A percentile compares a stretch with the other conserved stretches of the same genome.
These are phyloP conservation scores for Trichoderma parareesei DNA, from an alignment of 495 filamentous ascomycete species.

Conservation along the genomic window DNA sequence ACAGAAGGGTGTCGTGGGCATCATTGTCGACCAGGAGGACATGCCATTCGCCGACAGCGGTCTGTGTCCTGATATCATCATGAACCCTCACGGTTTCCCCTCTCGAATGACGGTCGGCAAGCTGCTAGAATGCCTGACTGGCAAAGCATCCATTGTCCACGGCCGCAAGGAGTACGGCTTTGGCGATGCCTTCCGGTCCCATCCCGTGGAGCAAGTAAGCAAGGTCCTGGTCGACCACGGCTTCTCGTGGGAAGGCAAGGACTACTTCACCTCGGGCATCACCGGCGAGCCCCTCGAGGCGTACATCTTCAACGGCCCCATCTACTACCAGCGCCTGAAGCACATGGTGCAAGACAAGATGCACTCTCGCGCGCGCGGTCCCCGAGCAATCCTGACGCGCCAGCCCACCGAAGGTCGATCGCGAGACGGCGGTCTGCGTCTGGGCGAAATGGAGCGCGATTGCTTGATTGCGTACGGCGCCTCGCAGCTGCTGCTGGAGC, in stretches of 20 bases:
- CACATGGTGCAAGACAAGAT: slow-evolving; percentile 99
- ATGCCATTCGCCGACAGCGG: slow-evolving; percentile 93
- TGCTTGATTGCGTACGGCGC: slow-evolving; percentile 95
- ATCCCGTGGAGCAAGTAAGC: slow-evolving; percentile 84
- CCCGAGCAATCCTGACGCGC: slow-evolving; percentile 82
- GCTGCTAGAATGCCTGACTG: slow-evolving; percentile 88
- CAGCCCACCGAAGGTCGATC: slow-evolving; percentile 96
- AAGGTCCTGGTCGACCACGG: slow-evolving; percentile 74
- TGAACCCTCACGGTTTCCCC: slow-evolving; percentile 99
- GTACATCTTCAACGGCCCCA: slow-evolving; percentile 97
- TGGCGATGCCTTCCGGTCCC: slow-evolving; percentile 92
- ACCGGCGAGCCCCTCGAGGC: slow-evolving; percentile 88
- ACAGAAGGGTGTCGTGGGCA: slow-evolving; percentile 97
- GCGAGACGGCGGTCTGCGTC: slow-evolving; percentile 79
- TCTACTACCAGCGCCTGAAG: slow-evolving; percentile 99
- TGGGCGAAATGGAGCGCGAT: slow-evolving; percentile 99
- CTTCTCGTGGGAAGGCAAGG: slow-evolving; percentile 93
- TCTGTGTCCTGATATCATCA: slow-evolving; percentile 94
- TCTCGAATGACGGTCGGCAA: slow-evolving; percentile 99
- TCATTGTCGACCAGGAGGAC: slow-evolving; percentile 91
- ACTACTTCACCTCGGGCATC: slow-evolving; percentile 90
- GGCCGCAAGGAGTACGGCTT: slow-evolving; percentile 70
- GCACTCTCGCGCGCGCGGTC: slow-evolving; percentile 88
- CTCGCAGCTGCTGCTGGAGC: slow-evolving; percentile 83
- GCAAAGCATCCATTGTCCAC: slow-evolving; percentile 81